These are phyloP conservation scores for Cryptococcus hybrid DNA, from an alignment of 1,284 basidiomycete species.

Conservation along the genomic window DNA sequence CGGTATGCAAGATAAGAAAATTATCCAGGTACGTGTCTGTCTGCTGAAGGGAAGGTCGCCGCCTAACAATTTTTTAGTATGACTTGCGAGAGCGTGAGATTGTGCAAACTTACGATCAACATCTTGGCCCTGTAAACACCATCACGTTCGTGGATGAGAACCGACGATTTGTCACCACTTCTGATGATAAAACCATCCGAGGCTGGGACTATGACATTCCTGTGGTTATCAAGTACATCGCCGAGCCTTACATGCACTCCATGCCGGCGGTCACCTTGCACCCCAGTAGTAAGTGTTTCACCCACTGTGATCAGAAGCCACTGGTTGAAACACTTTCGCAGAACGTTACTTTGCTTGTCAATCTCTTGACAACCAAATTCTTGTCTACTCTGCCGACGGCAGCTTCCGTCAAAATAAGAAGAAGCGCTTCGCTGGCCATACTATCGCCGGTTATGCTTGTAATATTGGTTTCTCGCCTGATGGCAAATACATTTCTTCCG, in stretches of 20 bases:
- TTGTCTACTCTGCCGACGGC: conserved; percentile 89
- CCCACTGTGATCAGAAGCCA: neutral
- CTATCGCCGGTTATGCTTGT: conserved; percentile 94
- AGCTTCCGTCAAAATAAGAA: conserved; percentile 97
- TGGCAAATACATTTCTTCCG: conserved; percentile 92
- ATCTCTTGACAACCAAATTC: conserved; percentile 96
- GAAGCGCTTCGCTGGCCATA: conserved; percentile 96
- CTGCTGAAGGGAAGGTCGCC: neutral
- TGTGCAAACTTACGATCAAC: conserved; percentile 97
- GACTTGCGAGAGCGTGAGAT: conserved; percentile 92
- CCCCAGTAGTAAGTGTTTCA: conserved; percentile 74
- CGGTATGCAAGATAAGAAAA: conserved; percentile 99
- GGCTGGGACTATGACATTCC: conserved; percentile 99
- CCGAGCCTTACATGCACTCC: conserved; percentile 99
- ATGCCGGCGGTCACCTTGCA: conserved; percentile 97
- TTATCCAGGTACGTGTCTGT: conserved; percentile 71
- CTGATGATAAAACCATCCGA: conserved; percentile 98
- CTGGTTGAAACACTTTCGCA: conserved; percentile 36
- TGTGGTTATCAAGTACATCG: conserved; percentile 99
- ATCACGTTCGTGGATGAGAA: conserved; percentile 98
- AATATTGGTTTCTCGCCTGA: conserved; percentile 96
- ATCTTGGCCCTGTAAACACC: conserved; percentile 95
- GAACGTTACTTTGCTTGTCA: conserved; percentile 97
- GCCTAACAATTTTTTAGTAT: conserved; percentile 59
- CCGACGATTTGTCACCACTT: conserved; percentile 94